Base-by-base conservation (phyloP, 345 rosid species). In the Eucalyptus curtisii region DNA sequence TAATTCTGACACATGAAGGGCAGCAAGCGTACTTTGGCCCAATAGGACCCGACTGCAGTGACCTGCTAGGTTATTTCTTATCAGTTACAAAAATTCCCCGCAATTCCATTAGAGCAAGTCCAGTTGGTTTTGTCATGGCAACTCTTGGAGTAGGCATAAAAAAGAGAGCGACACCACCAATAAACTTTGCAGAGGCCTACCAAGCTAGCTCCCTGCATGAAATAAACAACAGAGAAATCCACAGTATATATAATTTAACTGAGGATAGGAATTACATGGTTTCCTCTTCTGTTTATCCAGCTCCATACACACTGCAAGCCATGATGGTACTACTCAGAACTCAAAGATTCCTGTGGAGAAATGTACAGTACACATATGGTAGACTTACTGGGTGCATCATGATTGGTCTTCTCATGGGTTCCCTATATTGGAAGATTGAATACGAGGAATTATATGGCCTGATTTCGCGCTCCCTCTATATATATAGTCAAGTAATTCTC, bases 401-500 rank as follows among this genome's bases (percentile, higher is more conserved):
- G 89, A 91, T 87, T 49, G 90, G 91, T 79, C 86, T 90, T 86
- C 86, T 91, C 57, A 91, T 92, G 92, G 91, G 90, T 47, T 89
- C 92, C 55, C 86, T 88, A 16, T 87, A 89, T 81, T 89, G 85
- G 87, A 88, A 86, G 76, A 88, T 91, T 49, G 92, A 87, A 86
- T 90, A 88, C 87, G 52, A 86, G 81, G 92, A 90, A 22, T 49
- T n/a, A 59, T 87, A 85, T 42, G 91, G 90, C 66, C 59, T 87
- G 33, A 91, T 90, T 85, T 92, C 92, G 25, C 53, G 61, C 20
- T 61, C 82, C 71, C 89, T 89, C 40, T 90, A 66, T 68, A 90
- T 90, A 89, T 90, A 89, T 90, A 90, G 86, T 91, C 91, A 92
- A 90, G 94, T 80, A 53, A 88, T 90, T 64, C 90, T 92, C 20